Percentiles rank a stretch among this genome's conserved stretches.
These are phyloP conservation scores for Heritiera fomes DNA, from an alignment of 345 rosid genomes.

Conservation along the genomic window DNA sequence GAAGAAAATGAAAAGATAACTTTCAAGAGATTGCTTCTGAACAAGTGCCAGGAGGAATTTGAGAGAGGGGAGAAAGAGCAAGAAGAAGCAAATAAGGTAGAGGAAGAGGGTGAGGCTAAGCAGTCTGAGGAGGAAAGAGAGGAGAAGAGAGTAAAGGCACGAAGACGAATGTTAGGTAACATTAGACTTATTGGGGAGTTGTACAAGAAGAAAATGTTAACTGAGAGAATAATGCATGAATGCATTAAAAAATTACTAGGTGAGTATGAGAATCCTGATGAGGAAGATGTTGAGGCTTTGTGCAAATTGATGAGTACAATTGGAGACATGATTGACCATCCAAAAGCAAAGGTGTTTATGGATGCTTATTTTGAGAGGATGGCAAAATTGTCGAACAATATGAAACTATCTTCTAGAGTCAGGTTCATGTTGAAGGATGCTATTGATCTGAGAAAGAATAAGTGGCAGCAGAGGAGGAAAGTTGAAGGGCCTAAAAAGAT, in stretches of 20 bases:
- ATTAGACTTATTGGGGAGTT: conserved; percentile 96
- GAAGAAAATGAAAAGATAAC: conserved; percentile 74
- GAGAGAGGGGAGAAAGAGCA: conserved; percentile 91
- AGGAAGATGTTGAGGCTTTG: conserved; percentile 89
- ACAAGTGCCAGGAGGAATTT: conserved; percentile 96
- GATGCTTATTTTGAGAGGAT: conserved; percentile 81
- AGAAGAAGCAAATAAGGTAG: conserved; percentile 86
- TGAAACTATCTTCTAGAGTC: conserved; percentile 77
- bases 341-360: conserved; percentile 63
- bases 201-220: conserved; percentile 87
- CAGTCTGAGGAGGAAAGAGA: conserved; percentile 82
- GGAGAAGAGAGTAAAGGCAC: conserved; percentile 78
- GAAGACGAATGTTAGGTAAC: conserved; percentile 95
- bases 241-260: conserved; percentile 80
- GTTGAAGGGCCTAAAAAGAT: conserved; percentile 99
- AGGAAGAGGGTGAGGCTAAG: conserved; percentile 76
- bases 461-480: conserved; percentile 98
- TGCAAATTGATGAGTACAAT: conserved; percentile 94
- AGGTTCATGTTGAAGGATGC: conserved; percentile 92
- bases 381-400: conserved; percentile 61
- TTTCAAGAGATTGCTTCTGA: conserved; percentile 80
- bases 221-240: conserved; percentile 89
- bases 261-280: conserved; percentile 72
- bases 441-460: conserved; percentile 84
- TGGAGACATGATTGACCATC: conserved; percentile 84